Conservation (phyloP, 2,329 filamentous ascomycete species). For the Cladobotryum protrusum region DNA sequence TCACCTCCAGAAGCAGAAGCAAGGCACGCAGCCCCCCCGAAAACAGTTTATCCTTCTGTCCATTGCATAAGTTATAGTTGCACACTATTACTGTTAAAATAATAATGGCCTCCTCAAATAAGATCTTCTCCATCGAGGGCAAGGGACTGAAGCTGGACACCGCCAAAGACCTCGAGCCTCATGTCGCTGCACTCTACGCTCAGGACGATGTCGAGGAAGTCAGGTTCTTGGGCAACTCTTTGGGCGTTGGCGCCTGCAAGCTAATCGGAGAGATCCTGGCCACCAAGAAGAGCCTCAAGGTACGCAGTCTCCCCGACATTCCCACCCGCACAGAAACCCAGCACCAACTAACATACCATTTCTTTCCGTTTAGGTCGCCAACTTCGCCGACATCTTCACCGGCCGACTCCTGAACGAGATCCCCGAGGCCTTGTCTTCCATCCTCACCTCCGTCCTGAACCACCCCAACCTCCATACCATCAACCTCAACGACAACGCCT, state of each 20-base stretch:
- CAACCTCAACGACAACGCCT: constrained; percentile 96
- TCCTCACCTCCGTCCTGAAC: constrained; percentile 81
- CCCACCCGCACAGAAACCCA: neutral
- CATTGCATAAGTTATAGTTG: neutral
- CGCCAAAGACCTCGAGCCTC: constrained; percentile 75
- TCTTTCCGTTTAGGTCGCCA: constrained; percentile 53
- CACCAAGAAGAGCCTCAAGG: constrained; percentile 76
- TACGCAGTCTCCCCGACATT: constrained; percentile 30
- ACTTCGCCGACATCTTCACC: constrained; percentile 97
- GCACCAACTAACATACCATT: neutral
- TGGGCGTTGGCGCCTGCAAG: constrained; percentile 83
- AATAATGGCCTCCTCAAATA: constrained; percentile 35
- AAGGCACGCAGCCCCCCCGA: constrained; percentile 5
- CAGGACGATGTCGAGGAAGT: constrained; percentile 78
- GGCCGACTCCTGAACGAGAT: constrained; percentile 90
- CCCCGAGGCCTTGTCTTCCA: constrained; percentile 75
- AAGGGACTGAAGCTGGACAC: constrained; percentile 89
- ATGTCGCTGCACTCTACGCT: constrained; percentile 68
- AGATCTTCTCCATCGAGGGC: constrained; percentile 84
- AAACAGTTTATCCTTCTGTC: neutral
- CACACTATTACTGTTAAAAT: constrained; percentile 9
- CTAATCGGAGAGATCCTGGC: constrained; percentile 76
- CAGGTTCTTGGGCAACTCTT: constrained; percentile 80
- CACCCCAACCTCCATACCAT: constrained; percentile 82
- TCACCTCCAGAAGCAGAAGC: constrained; percentile 6